These are phyloP conservation scores for Sclerotinia sclerotiorum DNA, from an alignment of 2,329 filamentous ascomycete genomes.

Conservation along the genomic window DNA sequence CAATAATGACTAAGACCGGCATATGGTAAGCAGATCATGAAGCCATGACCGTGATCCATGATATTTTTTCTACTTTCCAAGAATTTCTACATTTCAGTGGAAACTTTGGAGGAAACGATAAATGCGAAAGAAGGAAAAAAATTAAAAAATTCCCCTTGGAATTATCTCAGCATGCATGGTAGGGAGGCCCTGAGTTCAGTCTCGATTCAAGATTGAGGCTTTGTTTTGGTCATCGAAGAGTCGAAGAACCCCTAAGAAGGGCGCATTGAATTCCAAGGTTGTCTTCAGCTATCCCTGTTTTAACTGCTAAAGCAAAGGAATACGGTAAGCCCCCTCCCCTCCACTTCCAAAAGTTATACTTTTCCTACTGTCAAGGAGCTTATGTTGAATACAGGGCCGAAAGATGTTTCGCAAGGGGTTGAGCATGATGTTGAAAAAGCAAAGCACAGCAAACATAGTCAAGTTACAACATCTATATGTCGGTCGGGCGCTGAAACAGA, in stretches of 20 bases:
- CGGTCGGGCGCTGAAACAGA: conserved; percentile 6
- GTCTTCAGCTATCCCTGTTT: not conserved
- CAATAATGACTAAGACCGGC: conserved; percentile 21
- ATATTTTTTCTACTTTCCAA: not conserved
- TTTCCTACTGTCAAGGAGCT: conserved; percentile 4
- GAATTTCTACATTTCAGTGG: not conserved
- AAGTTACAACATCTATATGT: not conserved
- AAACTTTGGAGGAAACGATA: conserved; percentile 12
- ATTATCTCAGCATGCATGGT: conserved; percentile 27
- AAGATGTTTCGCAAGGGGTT: conserved; percentile 12
- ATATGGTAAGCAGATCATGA: conserved; percentile 20
- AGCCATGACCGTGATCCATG: conserved; percentile 8
- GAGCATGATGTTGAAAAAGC: conserved; percentile 15
- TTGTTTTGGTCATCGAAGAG: conserved; percentile 19
- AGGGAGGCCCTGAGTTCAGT: conserved; percentile 24
- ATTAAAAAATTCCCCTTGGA: conserved; percentile 29
- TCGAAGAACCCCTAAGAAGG: conserved; percentile 16
- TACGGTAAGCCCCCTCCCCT: not conserved
- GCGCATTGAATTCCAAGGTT: conserved; percentile 23
- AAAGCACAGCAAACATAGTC: not conserved
- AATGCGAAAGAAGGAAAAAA: conserved; percentile 31
- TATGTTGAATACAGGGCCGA: not conserved
- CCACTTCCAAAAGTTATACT: conserved; percentile 1
- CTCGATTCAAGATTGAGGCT: conserved; percentile 7
- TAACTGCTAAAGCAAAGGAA: not conserved